A percentile compares a stretch with the other conserved stretches of the same genome.
These are phyloP conservation scores for Gynostemma pentaphyllum DNA, from an alignment of 306 rosid species.

Conservation along the genomic window DNA sequence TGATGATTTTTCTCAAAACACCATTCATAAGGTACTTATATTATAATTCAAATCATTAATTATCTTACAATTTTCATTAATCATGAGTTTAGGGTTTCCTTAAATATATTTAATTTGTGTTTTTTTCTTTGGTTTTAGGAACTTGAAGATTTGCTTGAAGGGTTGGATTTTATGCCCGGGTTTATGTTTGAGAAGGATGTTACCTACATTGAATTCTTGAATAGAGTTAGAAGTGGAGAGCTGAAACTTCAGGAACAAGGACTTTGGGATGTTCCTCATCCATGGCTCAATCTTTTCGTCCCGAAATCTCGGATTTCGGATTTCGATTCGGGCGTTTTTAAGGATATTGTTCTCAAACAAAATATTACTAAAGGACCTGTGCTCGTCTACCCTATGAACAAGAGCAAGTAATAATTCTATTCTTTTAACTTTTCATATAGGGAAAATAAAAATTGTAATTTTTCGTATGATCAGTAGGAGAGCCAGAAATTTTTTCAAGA, in stretches of 20 bases:
- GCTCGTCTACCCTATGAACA: conserved; percentile 67
- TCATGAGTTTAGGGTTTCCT: no score
- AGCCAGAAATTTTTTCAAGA: no score
- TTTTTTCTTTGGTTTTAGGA: conserved; percentile 22
- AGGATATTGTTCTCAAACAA: conserved; percentile 43
- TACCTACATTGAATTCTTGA: conserved; percentile 49
- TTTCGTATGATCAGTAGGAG: no score
- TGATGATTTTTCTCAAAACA: conserved; percentile 26
- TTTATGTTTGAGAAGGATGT: conserved; percentile 52
- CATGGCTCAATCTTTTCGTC: conserved; percentile 74
- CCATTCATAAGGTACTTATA: conserved; percentile 37
- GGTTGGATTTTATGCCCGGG: conserved; percentile 47
- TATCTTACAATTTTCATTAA: no score
- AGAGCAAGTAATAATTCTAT: conserved; percentile 46
- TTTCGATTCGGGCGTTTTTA: conserved; percentile 49
- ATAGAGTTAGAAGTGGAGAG: conserved; percentile 71
- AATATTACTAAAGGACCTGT: conserved; percentile 62
- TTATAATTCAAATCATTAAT: not conserved
- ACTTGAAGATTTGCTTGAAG: conserved; percentile 32
- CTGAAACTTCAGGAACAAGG: conserved; percentile 65
- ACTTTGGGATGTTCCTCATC: conserved; percentile 87
- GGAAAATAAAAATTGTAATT: no score
- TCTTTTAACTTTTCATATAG: no score
- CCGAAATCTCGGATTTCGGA: conserved; percentile 53
- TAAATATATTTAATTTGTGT: not conserved